Base-by-base conservation (phyloP, 495 filamentous ascomycete species). In the Xylona heveae region DNA sequence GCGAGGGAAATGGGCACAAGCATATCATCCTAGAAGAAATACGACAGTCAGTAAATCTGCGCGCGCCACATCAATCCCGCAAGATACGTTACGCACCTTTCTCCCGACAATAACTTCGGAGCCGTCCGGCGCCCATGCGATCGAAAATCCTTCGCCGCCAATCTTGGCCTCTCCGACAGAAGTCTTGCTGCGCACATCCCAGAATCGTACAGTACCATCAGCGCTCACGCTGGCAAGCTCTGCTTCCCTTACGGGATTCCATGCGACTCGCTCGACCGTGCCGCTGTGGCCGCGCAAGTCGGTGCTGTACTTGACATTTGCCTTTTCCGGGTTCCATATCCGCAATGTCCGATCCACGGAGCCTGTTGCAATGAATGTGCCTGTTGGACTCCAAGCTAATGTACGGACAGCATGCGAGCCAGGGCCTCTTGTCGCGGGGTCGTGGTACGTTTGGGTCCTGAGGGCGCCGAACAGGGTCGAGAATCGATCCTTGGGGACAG, bases 241-340 rank as follows among this genome's bases (percentile, higher is more conserved):
- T 4, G 78, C 75, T 40, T 94, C 83, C 41, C 76, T 80, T 4
- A 67, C 65, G 2, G 88, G 88, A 42, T 92, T 84, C 57, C 90
- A 97, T 3, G 77, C 67, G 2, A 94, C 74, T 38, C 80, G 77
- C 51, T 94, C 85, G 12, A 94, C 74, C 5, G 58, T 60, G 6
- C 68, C 71, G 2, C 64, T 52, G 48, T 90, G 80, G 4, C 83
- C 84, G 33, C 75, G 75, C 36, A 93, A 64, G 40, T 92, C 83
- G 1, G 83, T 93, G 7, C 76, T 78, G 47, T 84, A 73, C 41
- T 69, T 71, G 19, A 76, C 68, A 47, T 76, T 67, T 15, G 74
- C 66, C 43, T 79, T 77, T 37, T 93, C 84, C 0, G 79, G 82
- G 46, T 92, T 92, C 83, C 83, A 80, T 38, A 92, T 81, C 29